Evolutionary conservation across 805 yeast species (phyloP), one percentile per base, ranked within the genome.

Genomic region (Candida rishiriensis): DNA sequence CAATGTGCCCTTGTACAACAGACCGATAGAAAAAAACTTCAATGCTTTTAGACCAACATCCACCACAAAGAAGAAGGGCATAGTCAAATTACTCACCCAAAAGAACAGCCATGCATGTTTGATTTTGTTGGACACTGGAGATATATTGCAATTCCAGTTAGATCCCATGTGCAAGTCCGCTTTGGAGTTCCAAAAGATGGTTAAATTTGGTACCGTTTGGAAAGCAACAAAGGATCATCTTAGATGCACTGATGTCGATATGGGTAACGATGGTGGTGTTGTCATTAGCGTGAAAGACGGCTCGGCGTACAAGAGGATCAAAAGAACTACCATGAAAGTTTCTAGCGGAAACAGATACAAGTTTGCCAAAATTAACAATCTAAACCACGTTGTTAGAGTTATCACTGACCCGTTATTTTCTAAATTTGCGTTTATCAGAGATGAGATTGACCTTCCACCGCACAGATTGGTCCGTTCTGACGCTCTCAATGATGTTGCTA

Each of bases 201-300:
- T 78, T 12, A 79, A 73, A 37, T 79, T 76, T 51, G 50, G 59
- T 1, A 60, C 65, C 1, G 64, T 76, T n/a, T 86, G 93, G 91
- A 71, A 65, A 29, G 86, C 90, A 1, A 70, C 76, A 43, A 77
- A 76, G 40, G 59, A 63, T 10, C 81, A 78, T 52, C 65, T 78
- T 72, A 70, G 67, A 43, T 88, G 79, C 39, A 68, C 66, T 3
- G 95, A 88, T 63, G 74, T 85, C 29, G 91, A 82, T 54, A 71
- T 83, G 36, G 76, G 85, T 2, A 68, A 64, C 14, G 85, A 83
- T 54, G 95, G 95, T 0, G 79, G 86, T 0, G 60, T 87, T 2
- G 67, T 89, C 1, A 59, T 90, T 1, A 76, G 85, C 49, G 83
- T 93, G 0, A 61, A 69, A 16, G 79, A 80, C 39, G 97, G 97